Conservation (phyloP, 2,329 filamentous ascomycete genomes). For the Cercospora sp. region DNA sequence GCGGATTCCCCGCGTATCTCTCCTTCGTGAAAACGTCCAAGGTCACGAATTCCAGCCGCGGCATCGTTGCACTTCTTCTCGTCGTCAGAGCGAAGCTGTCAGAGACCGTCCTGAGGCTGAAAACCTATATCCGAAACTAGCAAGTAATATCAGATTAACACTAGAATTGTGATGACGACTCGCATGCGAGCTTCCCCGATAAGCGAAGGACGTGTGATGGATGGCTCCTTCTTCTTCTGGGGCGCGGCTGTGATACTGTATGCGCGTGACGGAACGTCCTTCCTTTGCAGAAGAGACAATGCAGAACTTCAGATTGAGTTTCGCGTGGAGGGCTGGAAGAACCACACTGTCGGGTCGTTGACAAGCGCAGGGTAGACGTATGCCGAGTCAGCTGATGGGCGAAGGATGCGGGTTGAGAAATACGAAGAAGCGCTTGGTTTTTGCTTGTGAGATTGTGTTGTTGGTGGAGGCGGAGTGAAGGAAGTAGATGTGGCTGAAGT, state of each 20-base stretch:
- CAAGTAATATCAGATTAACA: background rate
- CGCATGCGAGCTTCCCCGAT: background rate
- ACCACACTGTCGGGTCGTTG: conserved; percentile 8
- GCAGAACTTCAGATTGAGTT: background rate
- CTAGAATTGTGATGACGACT: background rate
- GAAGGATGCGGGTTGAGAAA: conserved; percentile 2
- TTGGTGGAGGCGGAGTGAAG: background rate
- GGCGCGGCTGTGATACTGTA: background rate
- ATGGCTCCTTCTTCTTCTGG: background rate
- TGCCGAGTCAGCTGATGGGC: conserved; percentile 10
- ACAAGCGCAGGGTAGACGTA: background rate
- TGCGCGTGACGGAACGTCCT: background rate
- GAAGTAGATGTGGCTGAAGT: background rate
- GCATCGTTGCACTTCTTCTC: conserved; percentile 6
- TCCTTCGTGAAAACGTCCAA: conserved; percentile 52
- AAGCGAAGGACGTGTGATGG: background rate
- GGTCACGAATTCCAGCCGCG: conserved; percentile 36
- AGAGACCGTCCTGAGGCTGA: background rate
- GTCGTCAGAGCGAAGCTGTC: background rate
- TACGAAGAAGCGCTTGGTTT: background rate
- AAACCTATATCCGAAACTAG: background rate
- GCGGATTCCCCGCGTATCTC: conserved; percentile 55
- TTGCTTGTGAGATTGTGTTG: background rate
- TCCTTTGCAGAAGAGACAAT: background rate
- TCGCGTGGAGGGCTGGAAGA: conserved; percentile 7